phyloP scores from a whole-genome alignment of 306 rosid species.

The Quercus berberidifolia region DNA sequence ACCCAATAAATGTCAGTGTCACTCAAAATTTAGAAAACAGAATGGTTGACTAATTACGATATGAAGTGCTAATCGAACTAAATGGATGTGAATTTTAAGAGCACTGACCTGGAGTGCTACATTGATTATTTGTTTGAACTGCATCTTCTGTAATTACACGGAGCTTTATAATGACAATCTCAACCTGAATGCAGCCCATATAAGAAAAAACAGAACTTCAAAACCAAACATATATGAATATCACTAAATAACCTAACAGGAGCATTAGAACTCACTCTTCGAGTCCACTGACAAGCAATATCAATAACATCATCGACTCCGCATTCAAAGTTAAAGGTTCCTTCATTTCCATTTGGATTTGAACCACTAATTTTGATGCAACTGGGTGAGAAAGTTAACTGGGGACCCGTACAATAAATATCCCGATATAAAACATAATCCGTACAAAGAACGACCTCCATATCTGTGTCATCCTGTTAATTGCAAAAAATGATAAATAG shows the following conservation, averaged over 20 bases:
- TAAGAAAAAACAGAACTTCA: slow-evolving; percentile 22
- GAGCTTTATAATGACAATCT: slow-evolving; percentile 56
- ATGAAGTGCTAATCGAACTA: slow-evolving; percentile 13
- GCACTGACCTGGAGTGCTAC: slow-evolving; percentile 59
- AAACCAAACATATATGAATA: slow-evolving; percentile 15
- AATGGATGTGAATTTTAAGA: neutral
- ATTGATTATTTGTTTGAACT: slow-evolving; percentile 28
- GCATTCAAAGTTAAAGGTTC: slow-evolving; percentile 64
- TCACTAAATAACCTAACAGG: slow-evolving; percentile 7
- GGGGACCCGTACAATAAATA: slow-evolving; percentile 52
- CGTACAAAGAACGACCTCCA: slow-evolving; percentile 69
- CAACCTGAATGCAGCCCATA: slow-evolving; percentile 52
- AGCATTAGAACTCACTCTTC: slow-evolving; percentile 55
- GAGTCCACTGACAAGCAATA: slow-evolving; percentile 54
- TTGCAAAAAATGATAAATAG: slow-evolving; percentile 24
- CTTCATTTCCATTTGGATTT: slow-evolving; percentile 35
- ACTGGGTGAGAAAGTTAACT: slow-evolving; percentile 56
- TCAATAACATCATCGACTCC: slow-evolving; percentile 54
- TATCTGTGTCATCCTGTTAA: slow-evolving; percentile 59
- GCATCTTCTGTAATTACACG: slow-evolving; percentile 50
- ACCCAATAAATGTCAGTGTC: neutral
- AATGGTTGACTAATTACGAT: neutral
- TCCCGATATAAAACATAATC: slow-evolving; percentile 74
- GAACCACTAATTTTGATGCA: slow-evolving; percentile 60
- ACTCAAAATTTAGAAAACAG: neutral